Evolutionary conservation across 192 early-diverging fungal species (phyloP).

Genomic region (Coemansia brasiliensis): DNA sequence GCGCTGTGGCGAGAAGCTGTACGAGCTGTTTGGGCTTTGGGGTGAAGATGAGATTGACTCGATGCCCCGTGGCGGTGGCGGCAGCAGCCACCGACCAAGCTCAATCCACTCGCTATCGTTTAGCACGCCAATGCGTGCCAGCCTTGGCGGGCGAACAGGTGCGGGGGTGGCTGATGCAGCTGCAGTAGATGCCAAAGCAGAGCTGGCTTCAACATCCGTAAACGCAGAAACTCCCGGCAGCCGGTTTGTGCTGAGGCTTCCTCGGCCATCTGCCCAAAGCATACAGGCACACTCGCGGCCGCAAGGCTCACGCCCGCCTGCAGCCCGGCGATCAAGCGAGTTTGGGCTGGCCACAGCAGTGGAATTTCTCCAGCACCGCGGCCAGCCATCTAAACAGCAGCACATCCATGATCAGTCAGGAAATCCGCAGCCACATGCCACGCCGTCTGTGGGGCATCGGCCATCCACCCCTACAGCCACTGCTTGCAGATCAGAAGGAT

Average conservation of each 20-base stretch:
- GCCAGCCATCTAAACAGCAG: slow-evolving; percentile 14
- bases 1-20: slow-evolving; percentile 34
- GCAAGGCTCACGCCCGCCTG: slow-evolving; percentile 9
- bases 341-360: slow-evolving; percentile 6
- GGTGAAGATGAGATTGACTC: slow-evolving; percentile 4
- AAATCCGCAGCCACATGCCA: slow-evolving; percentile 6
- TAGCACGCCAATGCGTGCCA: slow-evolving; percentile 39
- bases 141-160: slow-evolving; percentile 12
- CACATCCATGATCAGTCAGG: slow-evolving; percentile 5
- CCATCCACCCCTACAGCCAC: slow-evolving; percentile 14
- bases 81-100: slow-evolving; percentile 8
- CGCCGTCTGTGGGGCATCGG: background rate
- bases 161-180: background rate
- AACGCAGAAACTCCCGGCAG: background rate
- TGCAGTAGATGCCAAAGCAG: background rate
- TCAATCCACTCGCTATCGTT: slow-evolving; percentile 42
- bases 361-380: slow-evolving; percentile 9
- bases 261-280: background rate
- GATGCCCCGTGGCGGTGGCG: background rate
- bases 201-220: background rate
- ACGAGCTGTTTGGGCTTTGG: slow-evolving; percentile 49
- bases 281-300: background rate
- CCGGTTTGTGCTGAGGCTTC: slow-evolving; percentile 10
- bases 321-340: slow-evolving; percentile 10
- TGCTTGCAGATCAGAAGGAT: slow-evolving; percentile 23